These are phyloP conservation scores for Solanum boliviense DNA, from an alignment of 257 asterid genomes.

Conservation along the genomic window DNA sequence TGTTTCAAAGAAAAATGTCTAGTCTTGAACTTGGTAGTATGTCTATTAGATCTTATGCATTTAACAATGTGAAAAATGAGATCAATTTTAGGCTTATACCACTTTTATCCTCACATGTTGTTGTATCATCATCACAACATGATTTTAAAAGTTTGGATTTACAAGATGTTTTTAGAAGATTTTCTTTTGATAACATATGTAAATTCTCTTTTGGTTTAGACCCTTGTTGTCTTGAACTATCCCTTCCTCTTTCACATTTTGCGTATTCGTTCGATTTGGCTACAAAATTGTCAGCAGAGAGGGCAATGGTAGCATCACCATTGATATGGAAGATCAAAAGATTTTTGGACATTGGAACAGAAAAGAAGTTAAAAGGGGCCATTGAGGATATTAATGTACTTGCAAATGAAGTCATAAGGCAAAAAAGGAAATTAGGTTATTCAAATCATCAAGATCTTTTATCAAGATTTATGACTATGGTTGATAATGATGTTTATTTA, in stretches of 20 bases:
- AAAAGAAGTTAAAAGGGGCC: conserved; percentile 14
- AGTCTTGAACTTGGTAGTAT: conserved; percentile 21
- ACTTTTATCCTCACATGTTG: background rate
- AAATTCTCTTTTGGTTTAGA: conserved; percentile 37
- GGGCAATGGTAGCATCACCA: conserved; percentile 32
- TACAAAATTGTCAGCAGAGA: conserved; percentile 30
- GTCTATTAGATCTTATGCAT: conserved; percentile 19
- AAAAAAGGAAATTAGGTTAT: conserved; percentile 15
- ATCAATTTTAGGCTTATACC: conserved; percentile 25
- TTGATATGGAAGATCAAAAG: conserved; percentile 27
- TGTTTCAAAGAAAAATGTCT: conserved; percentile 27
- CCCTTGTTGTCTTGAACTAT: conserved; percentile 27
- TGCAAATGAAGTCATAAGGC: conserved; percentile 24
- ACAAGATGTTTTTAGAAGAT: conserved; percentile 30
- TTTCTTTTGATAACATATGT: conserved; percentile 33
- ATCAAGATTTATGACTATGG: conserved; percentile 22
- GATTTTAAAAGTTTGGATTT: conserved; percentile 12
- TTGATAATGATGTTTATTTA: conserved; percentile 17
- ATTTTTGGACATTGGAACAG: conserved; percentile 19
- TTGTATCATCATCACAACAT: background rate
- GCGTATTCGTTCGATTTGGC: conserved; percentile 28
- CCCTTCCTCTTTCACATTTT: conserved; percentile 24
- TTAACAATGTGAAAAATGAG: conserved; percentile 26
- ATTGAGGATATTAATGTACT: conserved; percentile 13
- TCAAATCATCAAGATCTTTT: conserved; percentile 19